Conservation (phyloP, 805 yeast genomes). For the Saturnispora sanitii region DNA sequence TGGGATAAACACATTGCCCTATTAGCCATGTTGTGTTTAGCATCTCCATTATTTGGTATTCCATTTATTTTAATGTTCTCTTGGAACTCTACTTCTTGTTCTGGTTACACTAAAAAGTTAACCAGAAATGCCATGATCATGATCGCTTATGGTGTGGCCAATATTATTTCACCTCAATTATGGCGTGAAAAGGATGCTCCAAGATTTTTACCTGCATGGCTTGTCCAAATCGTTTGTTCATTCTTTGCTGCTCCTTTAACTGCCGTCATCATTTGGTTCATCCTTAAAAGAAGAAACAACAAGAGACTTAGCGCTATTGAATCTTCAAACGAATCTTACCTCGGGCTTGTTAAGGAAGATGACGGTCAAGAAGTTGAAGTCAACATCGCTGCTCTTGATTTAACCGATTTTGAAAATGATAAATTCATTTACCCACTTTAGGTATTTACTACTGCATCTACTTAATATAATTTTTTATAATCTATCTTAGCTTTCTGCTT, state of each 20-base stretch:
- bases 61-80: conserved; percentile 23
- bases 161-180: conserved; percentile 44
- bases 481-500: neutral
- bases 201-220: conserved; percentile 36
- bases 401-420: conserved; percentile 41
- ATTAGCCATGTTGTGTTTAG: conserved; percentile 39
- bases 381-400: conserved; percentile 36
- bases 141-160: conserved; percentile 37
- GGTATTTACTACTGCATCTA: too few species aligned
- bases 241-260: conserved; percentile 36
- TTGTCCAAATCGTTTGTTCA: conserved; percentile 39
- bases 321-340: conserved; percentile 12
- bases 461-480: neutral
- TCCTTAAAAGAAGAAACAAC: conserved; percentile 26
- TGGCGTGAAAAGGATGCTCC: conserved; percentile 42
- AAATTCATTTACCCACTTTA: conserved; percentile 38
- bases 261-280: conserved; percentile 31
- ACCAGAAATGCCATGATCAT: conserved; percentile 36
- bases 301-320: conserved; percentile 25
- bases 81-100: conserved; percentile 27
- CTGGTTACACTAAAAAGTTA: conserved; percentile 43
- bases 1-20: conserved; percentile 37
- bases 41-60: conserved; percentile 31
- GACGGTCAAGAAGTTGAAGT: conserved; percentile 24
- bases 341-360: conserved; percentile 22